Conservation (phyloP, 805 yeast species). For the Phaffomyces antillensis region DNA sequence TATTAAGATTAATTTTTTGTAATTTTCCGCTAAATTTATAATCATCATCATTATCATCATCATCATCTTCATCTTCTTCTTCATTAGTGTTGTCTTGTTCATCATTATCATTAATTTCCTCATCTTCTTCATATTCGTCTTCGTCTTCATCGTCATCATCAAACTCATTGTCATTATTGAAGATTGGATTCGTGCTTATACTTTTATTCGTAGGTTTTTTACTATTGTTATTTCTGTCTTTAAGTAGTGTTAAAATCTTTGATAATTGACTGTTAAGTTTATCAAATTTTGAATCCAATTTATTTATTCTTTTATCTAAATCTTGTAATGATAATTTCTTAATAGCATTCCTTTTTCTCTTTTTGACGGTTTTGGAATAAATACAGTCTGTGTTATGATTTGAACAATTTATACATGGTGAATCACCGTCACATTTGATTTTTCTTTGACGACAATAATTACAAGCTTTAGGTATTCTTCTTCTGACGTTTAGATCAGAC, state of each 20-base stretch:
- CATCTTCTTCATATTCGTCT: neutral
- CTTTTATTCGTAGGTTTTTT: neutral
- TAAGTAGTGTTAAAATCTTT: constrained; percentile 11
- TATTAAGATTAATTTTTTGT: neutral
- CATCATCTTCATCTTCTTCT: neutral
- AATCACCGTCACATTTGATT: constrained; percentile 32
- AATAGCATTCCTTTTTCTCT: constrained; percentile 13
- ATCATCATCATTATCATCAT: constrained; percentile 1
- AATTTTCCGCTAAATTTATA: neutral
- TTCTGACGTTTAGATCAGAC: constrained; percentile 10
- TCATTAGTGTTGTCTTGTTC: neutral
- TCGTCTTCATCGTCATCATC: neutral
- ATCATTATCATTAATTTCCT: neutral
- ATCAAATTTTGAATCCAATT: constrained; percentile 14
- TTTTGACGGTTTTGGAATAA: constrained; percentile 32
- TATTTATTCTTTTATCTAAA: constrained; percentile 17
- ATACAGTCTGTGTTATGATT: constrained; percentile 79
- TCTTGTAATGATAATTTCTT: constrained; percentile 20
- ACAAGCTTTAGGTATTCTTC: constrained; percentile 33
- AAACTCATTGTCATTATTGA: neutral
- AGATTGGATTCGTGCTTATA: neutral
- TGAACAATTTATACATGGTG: constrained; percentile 72
- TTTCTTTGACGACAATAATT: constrained; percentile 36
- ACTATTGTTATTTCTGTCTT: neutral
- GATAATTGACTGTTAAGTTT: constrained; percentile 9